Evolutionary conservation across 495 filamentous ascomycete genomes (phyloP).

Genomic region (Penicillium desertorum): DNA sequence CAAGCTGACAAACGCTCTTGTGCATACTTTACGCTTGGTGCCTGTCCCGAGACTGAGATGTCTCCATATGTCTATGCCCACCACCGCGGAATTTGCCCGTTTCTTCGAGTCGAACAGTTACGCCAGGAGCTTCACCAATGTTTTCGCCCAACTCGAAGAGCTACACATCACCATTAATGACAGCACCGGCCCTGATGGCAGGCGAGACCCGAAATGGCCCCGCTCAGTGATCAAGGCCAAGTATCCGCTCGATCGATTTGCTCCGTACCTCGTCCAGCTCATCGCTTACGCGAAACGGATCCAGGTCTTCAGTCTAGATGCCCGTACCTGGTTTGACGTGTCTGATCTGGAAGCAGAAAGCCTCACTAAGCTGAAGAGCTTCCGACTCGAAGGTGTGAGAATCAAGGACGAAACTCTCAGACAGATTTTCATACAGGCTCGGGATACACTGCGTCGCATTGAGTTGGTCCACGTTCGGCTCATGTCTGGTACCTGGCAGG

Average conservation of each 20-base stretch:
- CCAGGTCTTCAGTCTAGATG: background rate
- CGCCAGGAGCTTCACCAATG: background rate
- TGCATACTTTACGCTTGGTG: conserved; percentile 1
- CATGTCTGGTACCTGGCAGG: background rate
- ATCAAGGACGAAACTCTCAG: background rate
- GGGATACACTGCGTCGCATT: background rate
- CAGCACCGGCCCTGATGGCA: background rate
- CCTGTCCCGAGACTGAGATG: background rate
- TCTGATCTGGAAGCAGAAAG: background rate
- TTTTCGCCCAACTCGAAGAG: background rate
- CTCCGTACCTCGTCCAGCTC: background rate
- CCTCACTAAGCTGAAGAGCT: background rate
- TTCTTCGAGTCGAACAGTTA: background rate
- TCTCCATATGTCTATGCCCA: background rate
- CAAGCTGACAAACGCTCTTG: background rate
- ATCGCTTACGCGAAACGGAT: background rate
- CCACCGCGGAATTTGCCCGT: background rate
- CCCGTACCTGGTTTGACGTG: background rate
- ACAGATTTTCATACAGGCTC: background rate
- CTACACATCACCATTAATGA: background rate
- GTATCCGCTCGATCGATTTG: background rate
- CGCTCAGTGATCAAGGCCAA: background rate
- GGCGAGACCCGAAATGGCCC: background rate
- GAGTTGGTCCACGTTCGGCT: background rate
- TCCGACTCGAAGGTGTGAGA: background rate